Conservation (phyloP, 306 rosid genomes). For the Arachis hypogaea region DNA sequence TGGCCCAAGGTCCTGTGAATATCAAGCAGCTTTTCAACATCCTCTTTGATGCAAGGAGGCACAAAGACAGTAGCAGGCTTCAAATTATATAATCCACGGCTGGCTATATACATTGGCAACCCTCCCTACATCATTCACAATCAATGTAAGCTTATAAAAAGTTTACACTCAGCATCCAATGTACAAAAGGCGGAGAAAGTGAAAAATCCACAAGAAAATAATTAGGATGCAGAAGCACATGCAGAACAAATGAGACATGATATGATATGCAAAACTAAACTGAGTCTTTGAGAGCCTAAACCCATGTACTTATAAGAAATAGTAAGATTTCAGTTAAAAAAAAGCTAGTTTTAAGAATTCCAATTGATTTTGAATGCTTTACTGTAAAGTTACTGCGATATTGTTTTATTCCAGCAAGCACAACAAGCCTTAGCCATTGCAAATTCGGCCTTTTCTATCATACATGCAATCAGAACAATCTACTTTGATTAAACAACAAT, state of each 20-base stretch:
- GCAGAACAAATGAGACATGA: not conserved
- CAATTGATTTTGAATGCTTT: not conserved
- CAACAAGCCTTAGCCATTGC: not conserved
- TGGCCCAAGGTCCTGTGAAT: slow-evolving; percentile 85
- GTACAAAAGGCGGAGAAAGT: slow-evolving; percentile 15
- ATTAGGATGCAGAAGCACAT: slow-evolving; percentile 8
- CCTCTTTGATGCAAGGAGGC: slow-evolving; percentile 86
- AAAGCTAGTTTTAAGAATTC: not conserved
- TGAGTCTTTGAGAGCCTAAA: not conserved
- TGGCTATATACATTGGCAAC: slow-evolving; percentile 89
- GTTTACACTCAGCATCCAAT: slow-evolving; percentile 15
- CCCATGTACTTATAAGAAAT: slow-evolving; percentile 18
- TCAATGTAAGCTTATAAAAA: slow-evolving; percentile 9
- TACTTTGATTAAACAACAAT: not conserved
- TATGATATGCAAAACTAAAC: not conserved
- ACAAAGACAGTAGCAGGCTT: slow-evolving; percentile 91
- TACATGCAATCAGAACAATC: not conserved
- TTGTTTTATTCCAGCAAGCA: not conserved
- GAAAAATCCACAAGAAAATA: slow-evolving; percentile 13
- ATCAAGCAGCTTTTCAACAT: slow-evolving; percentile 87
- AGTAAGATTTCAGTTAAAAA: not conserved
- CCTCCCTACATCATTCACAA: slow-evolving; percentile 74
- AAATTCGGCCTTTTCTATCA: slow-evolving; percentile 12
- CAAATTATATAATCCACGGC: slow-evolving; percentile 86
- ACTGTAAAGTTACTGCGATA: not conserved